Evolutionary conservation across 768 basidiomycete species (phyloP).

Genomic region (Tulasnella sp.): DNA sequence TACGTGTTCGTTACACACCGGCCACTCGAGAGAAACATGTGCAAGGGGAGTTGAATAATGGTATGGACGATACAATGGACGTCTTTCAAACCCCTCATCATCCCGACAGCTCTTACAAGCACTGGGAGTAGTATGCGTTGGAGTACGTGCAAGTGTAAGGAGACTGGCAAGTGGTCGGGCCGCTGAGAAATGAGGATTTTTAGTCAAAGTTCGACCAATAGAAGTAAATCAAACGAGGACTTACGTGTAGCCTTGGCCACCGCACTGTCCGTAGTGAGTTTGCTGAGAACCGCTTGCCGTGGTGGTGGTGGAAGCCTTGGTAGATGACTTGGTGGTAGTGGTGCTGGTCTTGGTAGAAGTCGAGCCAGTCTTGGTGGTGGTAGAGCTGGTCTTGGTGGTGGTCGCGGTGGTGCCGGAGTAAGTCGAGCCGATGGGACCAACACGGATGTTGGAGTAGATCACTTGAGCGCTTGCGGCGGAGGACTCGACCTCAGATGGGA

Average conservation of each 20-base stretch:
- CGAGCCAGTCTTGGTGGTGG: background rate
- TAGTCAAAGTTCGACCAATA: background rate
- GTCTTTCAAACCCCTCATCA: background rate
- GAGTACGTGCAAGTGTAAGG: slow-evolving; percentile 13
- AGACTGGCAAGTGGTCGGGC: slow-evolving; percentile 16
- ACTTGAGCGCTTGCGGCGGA: slow-evolving; percentile 32
- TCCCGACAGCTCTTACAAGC: slow-evolving; percentile 11
- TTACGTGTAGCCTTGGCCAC: slow-evolving; percentile 18
- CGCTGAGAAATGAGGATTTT: background rate
- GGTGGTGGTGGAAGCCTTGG: slow-evolving; percentile 15
- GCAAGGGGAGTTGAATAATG: background rate
- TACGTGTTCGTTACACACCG: too few relatives aligned
- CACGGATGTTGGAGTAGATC: slow-evolving; percentile 44
- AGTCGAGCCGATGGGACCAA: slow-evolving; percentile 39
- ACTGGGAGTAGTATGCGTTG: slow-evolving; percentile 13
- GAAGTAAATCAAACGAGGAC: background rate
- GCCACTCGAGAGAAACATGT: too few relatives aligned
- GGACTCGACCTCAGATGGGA: slow-evolving; percentile 34
- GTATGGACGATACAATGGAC: background rate
- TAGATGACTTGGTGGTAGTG: slow-evolving; percentile 1
- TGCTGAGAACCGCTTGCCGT: slow-evolving; percentile 12
- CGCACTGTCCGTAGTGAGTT: slow-evolving; percentile 19
- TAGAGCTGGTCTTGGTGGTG: background rate
- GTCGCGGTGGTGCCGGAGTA: slow-evolving; percentile 20
- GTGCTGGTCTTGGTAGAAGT: background rate